A percentile compares a stretch with the other conserved stretches of the same genome.
Evolutionary conservation across 1,284 basidiomycete species (phyloP).

Genomic region (Cryptococcus sp.): DNA sequence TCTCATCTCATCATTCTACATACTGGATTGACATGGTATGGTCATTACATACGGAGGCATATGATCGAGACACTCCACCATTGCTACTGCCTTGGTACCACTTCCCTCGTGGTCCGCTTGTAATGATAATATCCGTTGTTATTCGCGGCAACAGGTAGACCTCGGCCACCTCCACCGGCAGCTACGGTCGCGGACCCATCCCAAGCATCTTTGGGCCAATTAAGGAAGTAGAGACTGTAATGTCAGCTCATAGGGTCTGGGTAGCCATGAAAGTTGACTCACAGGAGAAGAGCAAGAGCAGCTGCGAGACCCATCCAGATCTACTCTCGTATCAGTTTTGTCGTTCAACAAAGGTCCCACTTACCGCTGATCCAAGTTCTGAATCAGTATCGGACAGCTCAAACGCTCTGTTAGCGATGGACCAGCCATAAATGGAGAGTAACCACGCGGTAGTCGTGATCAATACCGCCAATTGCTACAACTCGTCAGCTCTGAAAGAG

Average conservation of each 20-base stretch:
- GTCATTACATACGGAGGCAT: no score
- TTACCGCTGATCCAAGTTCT: slow-evolving; percentile 30
- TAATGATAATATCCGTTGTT: slow-evolving; percentile 46
- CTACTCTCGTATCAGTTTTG: slow-evolving; percentile 5
- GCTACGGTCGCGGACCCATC: slow-evolving; percentile 24
- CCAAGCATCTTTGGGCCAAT: slow-evolving; percentile 41
- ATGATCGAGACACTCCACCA: background rate
- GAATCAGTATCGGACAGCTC: slow-evolving; percentile 16
- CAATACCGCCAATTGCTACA: slow-evolving; percentile 18
- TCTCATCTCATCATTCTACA: no score
- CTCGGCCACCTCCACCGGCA: slow-evolving; percentile 22
- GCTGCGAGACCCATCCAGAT: slow-evolving; percentile 43
- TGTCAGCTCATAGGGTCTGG: no score
- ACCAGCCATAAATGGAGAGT: slow-evolving; percentile 44
- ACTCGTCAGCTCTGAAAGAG: background rate
- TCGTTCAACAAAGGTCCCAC: slow-evolving; percentile 4
- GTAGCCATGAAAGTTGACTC: slow-evolving; percentile 7
- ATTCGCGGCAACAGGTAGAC: slow-evolving; percentile 18
- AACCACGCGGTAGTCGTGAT: slow-evolving; percentile 29
- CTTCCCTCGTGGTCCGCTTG: slow-evolving; percentile 41
- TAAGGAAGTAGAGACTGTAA: slow-evolving; percentile 26
- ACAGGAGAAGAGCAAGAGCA: slow-evolving; percentile 32
- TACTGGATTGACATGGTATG: no score
- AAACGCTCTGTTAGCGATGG: slow-evolving; percentile 34
- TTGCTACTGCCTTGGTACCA: slow-evolving; percentile 23